Base-by-base conservation (phyloP, 2,329 filamentous ascomycete genomes). In the Byssothecium circinans region DNA sequence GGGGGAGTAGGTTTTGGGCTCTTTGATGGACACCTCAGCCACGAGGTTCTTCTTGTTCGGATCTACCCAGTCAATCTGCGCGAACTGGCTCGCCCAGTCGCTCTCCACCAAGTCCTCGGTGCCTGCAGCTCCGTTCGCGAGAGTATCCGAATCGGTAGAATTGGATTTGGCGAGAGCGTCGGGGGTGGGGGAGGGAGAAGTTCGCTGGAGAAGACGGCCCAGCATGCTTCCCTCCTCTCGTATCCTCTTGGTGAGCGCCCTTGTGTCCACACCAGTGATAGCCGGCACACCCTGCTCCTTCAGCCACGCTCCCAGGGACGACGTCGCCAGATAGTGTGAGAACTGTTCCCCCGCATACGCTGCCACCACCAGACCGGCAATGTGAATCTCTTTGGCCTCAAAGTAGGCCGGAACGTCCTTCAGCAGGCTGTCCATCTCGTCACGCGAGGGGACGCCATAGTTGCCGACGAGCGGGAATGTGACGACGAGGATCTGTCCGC, bases 401-500 rank as follows among this genome's bases (percentile, higher is more conserved):
- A 99, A 97, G 75, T 97, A 82, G 54, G 90, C 91, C 25, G 92
- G 91, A 47, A 97, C 81, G 65, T 91, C 88, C 66, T 86, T 83
- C 41, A 96, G 83, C 45, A 97, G 80, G 68, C 89, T 84, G 71
- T 97, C 92, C 75, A 89, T 81, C 44, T 86, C 83, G 56, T 95
- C 88, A 60, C 91, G 82, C 40, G 89, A 89, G 44, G 94, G 94
- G 22, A 97, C 94, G 71, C 92, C 92, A 76, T 99, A 99, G 80
- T 97, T 99, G 72, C 92, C 92, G 50, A 96, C 88, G 32, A 97
- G 80, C 49, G 92, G 94, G 73, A 96, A 96, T 44, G 92, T 99
- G 66, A 97, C 85, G 74, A 97, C 91, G 62, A 99, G 82, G 62
- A 99, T 96, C 77, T 99, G 92, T 53, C 89, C 89, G 41, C 88